Percentiles rank a stretch among this genome's conserved stretches.
Evolutionary conservation across 2,329 filamentous ascomycete genomes (phyloP).

Genomic region (Fusarium chlamydosporum): DNA sequence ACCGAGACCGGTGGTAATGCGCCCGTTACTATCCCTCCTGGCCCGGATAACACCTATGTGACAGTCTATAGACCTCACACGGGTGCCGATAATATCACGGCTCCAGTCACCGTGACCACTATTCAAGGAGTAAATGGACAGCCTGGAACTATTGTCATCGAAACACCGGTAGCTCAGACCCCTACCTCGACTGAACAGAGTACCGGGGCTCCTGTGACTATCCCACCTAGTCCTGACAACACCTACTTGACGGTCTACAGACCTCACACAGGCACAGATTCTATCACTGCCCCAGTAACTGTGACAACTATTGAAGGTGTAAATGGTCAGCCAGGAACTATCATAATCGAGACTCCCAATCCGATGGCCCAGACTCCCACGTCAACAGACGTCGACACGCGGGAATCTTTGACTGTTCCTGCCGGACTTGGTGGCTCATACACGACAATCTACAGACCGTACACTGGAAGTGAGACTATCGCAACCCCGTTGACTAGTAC

Average conservation of each 20-base stretch:
- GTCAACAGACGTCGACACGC: background rate
- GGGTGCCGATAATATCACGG: conserved; percentile 23
- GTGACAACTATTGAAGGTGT: conserved; percentile 21
- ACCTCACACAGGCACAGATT: conserved; percentile 11
- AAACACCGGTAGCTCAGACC: conserved; percentile 17
- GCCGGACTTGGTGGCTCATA: conserved; percentile 1
- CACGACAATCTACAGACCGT: conserved; percentile 1
- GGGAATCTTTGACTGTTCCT: background rate
- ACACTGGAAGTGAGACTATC: background rate
- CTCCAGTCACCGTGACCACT: conserved; percentile 32
- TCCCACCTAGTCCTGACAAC: conserved; percentile 18
- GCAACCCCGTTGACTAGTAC: background rate
- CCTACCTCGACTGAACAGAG: background rate
- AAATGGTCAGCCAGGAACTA: conserved; percentile 22
- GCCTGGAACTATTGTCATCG: conserved; percentile 29
- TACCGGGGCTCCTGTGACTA: conserved; percentile 9
- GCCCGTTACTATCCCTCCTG: conserved; percentile 27
- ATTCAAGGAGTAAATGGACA: conserved; percentile 21
- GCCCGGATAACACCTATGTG: conserved; percentile 28
- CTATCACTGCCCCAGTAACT: conserved; percentile 20
- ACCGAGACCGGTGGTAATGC: background rate
- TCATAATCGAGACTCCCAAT: conserved; percentile 26
- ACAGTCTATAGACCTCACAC: conserved; percentile 36
- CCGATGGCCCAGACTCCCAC: background rate
- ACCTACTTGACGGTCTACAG: conserved; percentile 29